Evolutionary conservation across 116 monocot species (phyloP).

Genomic region (Phalaenopsis hybrid): DNA sequence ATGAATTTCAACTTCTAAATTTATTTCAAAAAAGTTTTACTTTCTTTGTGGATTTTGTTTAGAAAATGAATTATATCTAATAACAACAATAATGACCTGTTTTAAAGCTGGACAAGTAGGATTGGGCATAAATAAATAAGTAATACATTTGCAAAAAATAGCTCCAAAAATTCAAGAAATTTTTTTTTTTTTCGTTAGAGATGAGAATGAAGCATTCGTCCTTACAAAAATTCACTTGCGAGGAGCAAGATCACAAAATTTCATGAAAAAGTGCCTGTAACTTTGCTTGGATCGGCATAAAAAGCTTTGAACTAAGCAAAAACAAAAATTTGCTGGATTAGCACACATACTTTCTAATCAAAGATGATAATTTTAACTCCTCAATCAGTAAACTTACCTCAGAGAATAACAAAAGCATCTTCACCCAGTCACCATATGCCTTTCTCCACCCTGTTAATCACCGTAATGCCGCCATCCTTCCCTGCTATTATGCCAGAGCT

Average conservation of each 20-base stretch:
- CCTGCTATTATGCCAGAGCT: slow-evolving; percentile 55
- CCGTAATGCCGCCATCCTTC: slow-evolving; percentile 39
- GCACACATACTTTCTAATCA: not conserved
- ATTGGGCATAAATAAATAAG: too few species aligned
- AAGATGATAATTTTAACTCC: not conserved
- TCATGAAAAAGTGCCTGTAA: not conserved
- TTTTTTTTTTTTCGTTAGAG: not conserved
- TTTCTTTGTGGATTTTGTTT: too few species aligned
- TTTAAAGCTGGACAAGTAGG: too few species aligned
- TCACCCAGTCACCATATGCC: slow-evolving; percentile 2
- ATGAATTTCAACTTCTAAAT: too few species aligned
- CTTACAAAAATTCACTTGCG: not conserved
- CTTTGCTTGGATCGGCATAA: not conserved
- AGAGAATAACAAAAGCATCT: not conserved
- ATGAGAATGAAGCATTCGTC: not conserved
- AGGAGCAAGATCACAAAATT: too few species aligned
- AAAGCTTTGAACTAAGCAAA: not conserved
- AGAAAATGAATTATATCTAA: too few species aligned
- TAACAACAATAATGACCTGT: too few species aligned
- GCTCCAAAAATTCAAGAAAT: not conserved
- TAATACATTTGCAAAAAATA: too few species aligned
- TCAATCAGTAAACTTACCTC: not conserved
- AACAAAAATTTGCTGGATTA: not conserved
- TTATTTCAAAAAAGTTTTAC: too few species aligned
- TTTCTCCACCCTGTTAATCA: slow-evolving; percentile 17